Conservation (phyloP, 1,284 basidiomycete genomes). For the Cryptococcus maquisensis region DNA sequence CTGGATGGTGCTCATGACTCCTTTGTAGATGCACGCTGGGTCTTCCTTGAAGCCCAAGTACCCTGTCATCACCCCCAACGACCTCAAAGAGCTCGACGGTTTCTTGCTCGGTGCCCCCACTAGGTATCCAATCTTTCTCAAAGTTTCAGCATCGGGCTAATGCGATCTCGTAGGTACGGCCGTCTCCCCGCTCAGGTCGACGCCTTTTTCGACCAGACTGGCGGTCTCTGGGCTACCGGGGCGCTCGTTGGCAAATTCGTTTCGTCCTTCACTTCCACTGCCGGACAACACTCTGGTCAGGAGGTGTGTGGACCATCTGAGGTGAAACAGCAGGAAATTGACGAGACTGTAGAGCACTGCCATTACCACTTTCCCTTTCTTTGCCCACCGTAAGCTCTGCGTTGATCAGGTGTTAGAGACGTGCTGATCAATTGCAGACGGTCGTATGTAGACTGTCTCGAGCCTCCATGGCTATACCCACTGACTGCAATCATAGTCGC, state of each 20-base stretch:
- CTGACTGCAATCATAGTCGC: conserved; percentile 13
- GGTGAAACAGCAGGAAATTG: background rate
- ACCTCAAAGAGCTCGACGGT: conserved; percentile 59
- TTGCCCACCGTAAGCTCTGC: conserved; percentile 58
- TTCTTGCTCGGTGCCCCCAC: conserved; percentile 69
- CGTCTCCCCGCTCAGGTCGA: conserved; percentile 52
- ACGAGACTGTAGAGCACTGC: conserved; percentile 53
- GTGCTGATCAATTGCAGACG: conserved; percentile 8
- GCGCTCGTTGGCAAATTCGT: conserved; percentile 74
- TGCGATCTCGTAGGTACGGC: conserved; percentile 49
- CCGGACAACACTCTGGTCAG: conserved; percentile 48
- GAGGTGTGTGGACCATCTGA: conserved; percentile 23
- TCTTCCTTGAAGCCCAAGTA: conserved; percentile 55
- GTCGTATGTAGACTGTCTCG: conserved; percentile 5
- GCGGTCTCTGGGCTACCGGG: conserved; percentile 65
- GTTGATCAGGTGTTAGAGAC: background rate
- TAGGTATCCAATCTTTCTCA: conserved; percentile 9
- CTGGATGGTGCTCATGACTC: too few species aligned
- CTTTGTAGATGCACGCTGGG: conserved; percentile 61
- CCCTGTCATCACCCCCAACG: conserved; percentile 64
- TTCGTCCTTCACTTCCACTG: conserved; percentile 42
- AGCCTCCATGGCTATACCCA: background rate
- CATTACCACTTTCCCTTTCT: conserved; percentile 62
- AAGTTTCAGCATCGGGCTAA: background rate
- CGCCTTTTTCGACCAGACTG: conserved; percentile 66